Conservation (phyloP, 345 rosid genomes). For the Pugionium dolabratum region DNA sequence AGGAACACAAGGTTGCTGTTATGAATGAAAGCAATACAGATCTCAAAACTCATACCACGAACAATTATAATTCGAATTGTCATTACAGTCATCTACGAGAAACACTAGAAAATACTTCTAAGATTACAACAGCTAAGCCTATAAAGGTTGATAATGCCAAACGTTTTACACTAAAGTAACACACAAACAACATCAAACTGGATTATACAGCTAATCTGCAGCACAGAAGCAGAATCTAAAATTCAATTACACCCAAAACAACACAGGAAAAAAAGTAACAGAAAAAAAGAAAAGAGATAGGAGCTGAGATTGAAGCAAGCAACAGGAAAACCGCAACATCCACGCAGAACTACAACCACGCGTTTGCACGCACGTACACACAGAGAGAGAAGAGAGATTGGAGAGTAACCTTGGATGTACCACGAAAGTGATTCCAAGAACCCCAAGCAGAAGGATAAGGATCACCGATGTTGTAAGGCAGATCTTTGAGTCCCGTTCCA, state of each 20-base stretch:
- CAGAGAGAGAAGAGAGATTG: constrained; percentile 4
- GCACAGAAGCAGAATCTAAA: constrained; percentile 4
- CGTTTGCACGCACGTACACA: background rate
- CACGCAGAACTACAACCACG: background rate
- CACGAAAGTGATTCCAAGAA: constrained; percentile 90
- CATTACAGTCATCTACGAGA: background rate
- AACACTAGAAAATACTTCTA: background rate
- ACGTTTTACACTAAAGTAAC: constrained; percentile 17
- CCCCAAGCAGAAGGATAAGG: constrained; percentile 95
- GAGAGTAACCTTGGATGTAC: constrained; percentile 74
- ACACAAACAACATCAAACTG: constrained; percentile 4
- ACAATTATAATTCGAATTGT: background rate
- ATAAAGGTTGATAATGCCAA: too few species aligned
- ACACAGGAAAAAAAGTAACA: background rate
- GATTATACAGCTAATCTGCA: constrained; percentile 11
- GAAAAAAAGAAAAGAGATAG: background rate
- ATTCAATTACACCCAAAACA: background rate
- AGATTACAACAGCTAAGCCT: background rate
- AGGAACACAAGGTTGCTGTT: background rate
- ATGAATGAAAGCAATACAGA: constrained; percentile 2
- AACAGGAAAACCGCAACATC: background rate
- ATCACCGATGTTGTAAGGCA: constrained; percentile 88
- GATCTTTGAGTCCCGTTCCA: constrained; percentile 91
- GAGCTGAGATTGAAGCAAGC: constrained; percentile 10
- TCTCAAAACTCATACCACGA: constrained; percentile 20